Evolutionary conservation across 1,284 basidiomycete species (phyloP), one percentile per base, ranked within the genome.

Genomic region (Ustilago vetiveriae): DNA sequence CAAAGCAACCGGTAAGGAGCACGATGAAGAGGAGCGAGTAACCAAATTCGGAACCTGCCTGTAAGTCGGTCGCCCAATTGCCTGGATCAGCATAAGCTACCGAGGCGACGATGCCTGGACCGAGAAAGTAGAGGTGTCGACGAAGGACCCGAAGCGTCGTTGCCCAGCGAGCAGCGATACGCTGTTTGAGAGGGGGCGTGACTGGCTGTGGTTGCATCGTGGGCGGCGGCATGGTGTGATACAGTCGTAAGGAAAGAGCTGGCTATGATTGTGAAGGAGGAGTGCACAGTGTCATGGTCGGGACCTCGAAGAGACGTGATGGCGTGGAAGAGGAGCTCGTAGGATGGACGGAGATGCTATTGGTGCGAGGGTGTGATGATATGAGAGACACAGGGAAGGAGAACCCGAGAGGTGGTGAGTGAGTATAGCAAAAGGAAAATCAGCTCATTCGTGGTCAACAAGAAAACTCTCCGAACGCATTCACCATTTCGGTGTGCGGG

Each of bases 1-100:
- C 93, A 52, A 92, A 89, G n/a, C 94, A 74, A 17, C 92, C 91
- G 0, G 93, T 87, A 16, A 95, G 79, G 3, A 96, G 85, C 11
- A 96, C 89, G 44, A 95, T 86, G 78, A 94, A 94, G 33, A 96
- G 86, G 27, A 95, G 86, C 70, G 88, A 88, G 84, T 94, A 95
- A 0, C 92, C 92, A 41, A 72, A 80, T 26, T 79, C 66, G 14
- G 78, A 75, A 17, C 82, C 82, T 3, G 81, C 80, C 43, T 76
- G 60, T 19, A 82, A 52, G 44, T 82, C 80, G 23, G 81, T 80
- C 2, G 79, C 78, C 80, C 80, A 82, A 44, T 80, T 76, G 24
- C 72, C 79, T 14, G 76, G 74, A 40, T 78, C 76, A 43, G 69
- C 73, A 37, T 76, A 76, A 2, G 74, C 74, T n/a, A 76, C 74